phyloP scores from a whole-genome alignment of 768 basidiomycete species.

The Rhodotorula kratochvilovae region DNA sequence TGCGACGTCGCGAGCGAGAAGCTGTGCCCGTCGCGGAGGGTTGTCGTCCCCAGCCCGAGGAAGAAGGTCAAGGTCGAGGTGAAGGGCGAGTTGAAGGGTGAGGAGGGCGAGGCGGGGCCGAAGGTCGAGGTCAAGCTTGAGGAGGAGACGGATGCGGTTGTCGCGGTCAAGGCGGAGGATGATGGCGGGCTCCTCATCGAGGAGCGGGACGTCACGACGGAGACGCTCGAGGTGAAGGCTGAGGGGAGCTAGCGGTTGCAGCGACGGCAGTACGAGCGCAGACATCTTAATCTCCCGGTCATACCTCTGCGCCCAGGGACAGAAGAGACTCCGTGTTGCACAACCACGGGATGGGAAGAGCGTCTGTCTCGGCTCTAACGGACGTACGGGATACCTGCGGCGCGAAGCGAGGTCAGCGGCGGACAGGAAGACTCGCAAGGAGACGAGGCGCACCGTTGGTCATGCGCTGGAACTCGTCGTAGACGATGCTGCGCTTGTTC shows the following conservation, averaged over 20 bases:
- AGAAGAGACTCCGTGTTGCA: too few relatives aligned
- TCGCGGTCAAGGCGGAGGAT: conserved; percentile 3
- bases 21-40: conserved; percentile 28
- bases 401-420: not conserved
- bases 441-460: conserved; percentile 16
- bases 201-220: not conserved
- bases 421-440: too few relatives aligned
- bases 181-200: not conserved
- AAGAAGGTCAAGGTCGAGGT: conserved; percentile 11
- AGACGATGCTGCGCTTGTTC: conserved; percentile 85
- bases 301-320: too few relatives aligned
- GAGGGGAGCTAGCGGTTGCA: not conserved
- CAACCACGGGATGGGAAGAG: too few relatives aligned
- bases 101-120: not conserved
- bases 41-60: conserved; percentile 1
- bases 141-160: not conserved
- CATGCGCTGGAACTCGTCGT: conserved; percentile 64
- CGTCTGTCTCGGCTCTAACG: not conserved
- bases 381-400: conserved; percentile 22
- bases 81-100: not conserved
- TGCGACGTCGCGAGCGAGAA: conserved; percentile 17
- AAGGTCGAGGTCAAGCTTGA: conserved; percentile 2
- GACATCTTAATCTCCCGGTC: too few relatives aligned
- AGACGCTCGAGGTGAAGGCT: not conserved
- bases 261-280: too few relatives aligned